Conservation (phyloP, 2,329 filamentous ascomycete genomes). For the Teratosphaeriaceae sp. region DNA sequence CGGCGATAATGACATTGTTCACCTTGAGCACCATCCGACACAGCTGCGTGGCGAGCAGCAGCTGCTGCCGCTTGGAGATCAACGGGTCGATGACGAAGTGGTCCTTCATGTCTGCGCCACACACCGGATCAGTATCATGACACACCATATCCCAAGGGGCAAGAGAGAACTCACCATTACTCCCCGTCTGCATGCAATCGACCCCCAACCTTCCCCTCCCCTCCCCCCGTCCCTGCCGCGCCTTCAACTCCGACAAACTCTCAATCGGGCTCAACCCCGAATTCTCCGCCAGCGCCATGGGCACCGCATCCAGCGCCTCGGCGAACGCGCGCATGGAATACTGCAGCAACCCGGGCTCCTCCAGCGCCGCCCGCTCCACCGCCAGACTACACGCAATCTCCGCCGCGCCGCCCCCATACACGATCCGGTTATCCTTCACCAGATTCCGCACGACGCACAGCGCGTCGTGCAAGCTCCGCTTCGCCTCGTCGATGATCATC, state of each 20-base stretch:
- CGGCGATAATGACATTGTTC: conserved; percentile 92
- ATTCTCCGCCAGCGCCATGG: conserved; percentile 96
- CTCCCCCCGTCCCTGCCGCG: conserved; percentile 80
- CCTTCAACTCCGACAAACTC: conserved; percentile 90
- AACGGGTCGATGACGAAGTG: conserved; percentile 97
- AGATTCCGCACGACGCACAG: conserved; percentile 96
- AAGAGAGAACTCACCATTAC: conserved; percentile 56
- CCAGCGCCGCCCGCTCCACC: conserved; percentile 84
- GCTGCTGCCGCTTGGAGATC: conserved; percentile 96
- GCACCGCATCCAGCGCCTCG: conserved; percentile 86
- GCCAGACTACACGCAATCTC: conserved; percentile 96
- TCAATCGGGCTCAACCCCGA: conserved; percentile 94
- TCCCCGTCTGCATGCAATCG: conserved; percentile 94
- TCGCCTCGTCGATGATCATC: conserved; percentile 99
- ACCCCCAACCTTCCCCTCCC: conserved; percentile 75
- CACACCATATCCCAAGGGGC: neutral
- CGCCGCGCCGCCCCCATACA: conserved; percentile 93
- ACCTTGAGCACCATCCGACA: conserved; percentile 97
- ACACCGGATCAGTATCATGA: conserved; percentile 2
- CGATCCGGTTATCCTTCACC: conserved; percentile 90
- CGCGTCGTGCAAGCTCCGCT: conserved; percentile 93
- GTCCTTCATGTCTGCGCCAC: conserved; percentile 74
- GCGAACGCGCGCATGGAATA: conserved; percentile 98
- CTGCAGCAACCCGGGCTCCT: conserved; percentile 93
- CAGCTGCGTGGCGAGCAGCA: conserved; percentile 91